These are phyloP conservation scores for Candida anglica DNA, from an alignment of 805 yeast genomes.

Conservation along the genomic window DNA sequence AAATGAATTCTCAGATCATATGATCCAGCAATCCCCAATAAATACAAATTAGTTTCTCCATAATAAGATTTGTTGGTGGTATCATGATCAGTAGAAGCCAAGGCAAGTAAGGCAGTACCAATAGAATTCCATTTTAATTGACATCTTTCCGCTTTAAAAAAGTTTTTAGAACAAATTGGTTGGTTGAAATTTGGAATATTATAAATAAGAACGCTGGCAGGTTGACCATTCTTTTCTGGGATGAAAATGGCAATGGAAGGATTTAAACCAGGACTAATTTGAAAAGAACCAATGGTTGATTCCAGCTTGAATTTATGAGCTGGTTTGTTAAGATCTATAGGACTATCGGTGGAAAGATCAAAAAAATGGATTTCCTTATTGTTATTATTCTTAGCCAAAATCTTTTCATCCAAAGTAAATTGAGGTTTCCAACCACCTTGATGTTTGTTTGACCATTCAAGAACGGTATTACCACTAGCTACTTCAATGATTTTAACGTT, in stretches of 20 bases:
- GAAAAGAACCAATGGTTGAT: conserved; percentile 45
- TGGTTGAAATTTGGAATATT: conserved; percentile 70
- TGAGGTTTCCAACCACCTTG: conserved; percentile 95
- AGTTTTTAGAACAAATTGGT: conserved; percentile 80
- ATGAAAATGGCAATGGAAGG: conserved; percentile 88
- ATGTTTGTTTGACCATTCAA: conserved; percentile 69
- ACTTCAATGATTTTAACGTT: conserved; percentile 78
- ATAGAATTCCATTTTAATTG: conserved; percentile 88
- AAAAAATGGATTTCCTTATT: conserved; percentile 66
- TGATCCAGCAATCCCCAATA: conserved; percentile 88
- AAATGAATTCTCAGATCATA: conserved; percentile 85
- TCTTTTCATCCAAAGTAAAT: conserved; percentile 75
- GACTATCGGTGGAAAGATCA: conserved; percentile 37
- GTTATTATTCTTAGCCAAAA: conserved; percentile 56
- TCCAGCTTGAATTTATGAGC: conserved; percentile 52
- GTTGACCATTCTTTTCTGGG: conserved; percentile 83
- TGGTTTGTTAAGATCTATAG: conserved; percentile 44
- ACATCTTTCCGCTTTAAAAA: conserved; percentile 95
- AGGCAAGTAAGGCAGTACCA: conserved; percentile 91
- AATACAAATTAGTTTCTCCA: conserved; percentile 90
- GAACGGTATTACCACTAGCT: conserved; percentile 41
- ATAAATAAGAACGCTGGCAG: conserved; percentile 83
- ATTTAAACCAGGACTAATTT: conserved; percentile 80
- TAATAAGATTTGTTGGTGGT: conserved; percentile 90
- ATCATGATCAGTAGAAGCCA: conserved; percentile 95